Percentiles rank a stretch among this genome's conserved stretches.
These are phyloP conservation scores for Psilocybe sp. DNA, from an alignment of 768 basidiomycete genomes.

Conservation along the genomic window DNA sequence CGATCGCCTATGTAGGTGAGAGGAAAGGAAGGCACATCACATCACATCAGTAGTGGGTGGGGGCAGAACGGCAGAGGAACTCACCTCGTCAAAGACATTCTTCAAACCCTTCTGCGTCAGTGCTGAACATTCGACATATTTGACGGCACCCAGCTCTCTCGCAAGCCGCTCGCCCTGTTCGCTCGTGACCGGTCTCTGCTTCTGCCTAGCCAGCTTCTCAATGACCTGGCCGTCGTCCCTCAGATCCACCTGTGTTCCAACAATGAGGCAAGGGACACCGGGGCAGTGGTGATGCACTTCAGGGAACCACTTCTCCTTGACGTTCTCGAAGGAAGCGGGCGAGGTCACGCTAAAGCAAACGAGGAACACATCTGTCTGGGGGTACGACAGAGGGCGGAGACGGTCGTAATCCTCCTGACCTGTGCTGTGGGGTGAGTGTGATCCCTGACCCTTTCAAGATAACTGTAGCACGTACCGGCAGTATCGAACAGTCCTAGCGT, in stretches of 20 bases:
- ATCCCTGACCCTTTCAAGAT: neutral
- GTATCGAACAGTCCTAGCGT: slow-evolving; percentile 98
- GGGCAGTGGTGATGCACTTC: slow-evolving; percentile 99
- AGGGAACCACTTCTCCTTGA: slow-evolving; percentile 99
- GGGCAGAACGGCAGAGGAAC: slow-evolving; percentile 26
- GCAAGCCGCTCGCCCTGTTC: slow-evolving; percentile 94
- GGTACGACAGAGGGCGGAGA: slow-evolving; percentile 97
- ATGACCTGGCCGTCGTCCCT: slow-evolving; percentile 90
- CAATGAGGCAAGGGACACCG: slow-evolving; percentile 97
- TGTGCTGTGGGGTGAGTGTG: slow-evolving; percentile 25
- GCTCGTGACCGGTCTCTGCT: slow-evolving; percentile 85
- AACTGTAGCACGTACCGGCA: slow-evolving; percentile 68
- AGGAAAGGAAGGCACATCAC: slow-evolving; percentile 6
- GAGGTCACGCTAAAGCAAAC: slow-evolving; percentile 99
- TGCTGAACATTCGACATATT: slow-evolving; percentile 99
- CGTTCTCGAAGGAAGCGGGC: slow-evolving; percentile 99
- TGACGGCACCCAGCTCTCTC: slow-evolving; percentile 96
- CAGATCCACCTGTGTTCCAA: slow-evolving; percentile 97
- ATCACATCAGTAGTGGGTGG: slow-evolving; percentile 1
- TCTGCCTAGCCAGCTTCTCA: slow-evolving; percentile 95
- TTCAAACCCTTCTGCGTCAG: slow-evolving; percentile 99
- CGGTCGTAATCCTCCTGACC: slow-evolving; percentile 99
- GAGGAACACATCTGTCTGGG: slow-evolving; percentile 98
- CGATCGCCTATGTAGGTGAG: slow-evolving; percentile 74
- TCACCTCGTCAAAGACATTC: slow-evolving; percentile 99